Percentiles rank a stretch among this genome's conserved stretches.
These are phyloP conservation scores for Penicillium goetzii DNA, from an alignment of 495 filamentous ascomycete genomes.

Conservation along the genomic window DNA sequence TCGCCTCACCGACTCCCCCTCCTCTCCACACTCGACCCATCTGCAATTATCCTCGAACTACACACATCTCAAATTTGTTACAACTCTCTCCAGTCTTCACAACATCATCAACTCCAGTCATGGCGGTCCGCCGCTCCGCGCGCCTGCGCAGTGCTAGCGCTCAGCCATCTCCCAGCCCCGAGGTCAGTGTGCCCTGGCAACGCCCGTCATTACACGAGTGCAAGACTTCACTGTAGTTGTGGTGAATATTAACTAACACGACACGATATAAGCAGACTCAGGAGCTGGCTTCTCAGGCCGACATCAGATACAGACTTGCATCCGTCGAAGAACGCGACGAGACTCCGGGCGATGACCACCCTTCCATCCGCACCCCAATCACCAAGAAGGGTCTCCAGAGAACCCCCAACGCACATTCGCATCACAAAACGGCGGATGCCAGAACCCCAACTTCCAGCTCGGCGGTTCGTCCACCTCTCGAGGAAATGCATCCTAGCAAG, in stretches of 20 bases:
- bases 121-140: conserved; percentile 49
- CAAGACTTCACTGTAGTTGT: conserved; percentile 8
- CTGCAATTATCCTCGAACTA: conserved; percentile 2
- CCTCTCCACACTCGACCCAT: conserved; percentile 15
- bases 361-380: conserved; percentile 27
- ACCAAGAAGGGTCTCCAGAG: conserved; percentile 27
- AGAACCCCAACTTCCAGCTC: conserved; percentile 54
- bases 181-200: conserved; percentile 38
- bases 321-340: conserved; percentile 49
- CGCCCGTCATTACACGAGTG: conserved; percentile 19
- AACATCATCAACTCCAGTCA: conserved; percentile 16
- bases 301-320: conserved; percentile 28
- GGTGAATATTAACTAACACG: conserved; percentile 12
- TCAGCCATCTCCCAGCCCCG: conserved; percentile 25
- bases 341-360: conserved; percentile 19
- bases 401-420: conserved; percentile 20
- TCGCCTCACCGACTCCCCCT: conserved; percentile 8
- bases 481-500: conserved; percentile 81
- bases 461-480: conserved; percentile 52
- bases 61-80: neutral
- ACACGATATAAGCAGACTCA: conserved; percentile 5
- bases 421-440: conserved; percentile 33
- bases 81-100: neutral
- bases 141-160: conserved; percentile 37
- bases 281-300: conserved; percentile 21